Evolutionary conservation across 1,284 basidiomycete species (phyloP).

Genomic region (Gastroboletus turbinatus): DNA sequence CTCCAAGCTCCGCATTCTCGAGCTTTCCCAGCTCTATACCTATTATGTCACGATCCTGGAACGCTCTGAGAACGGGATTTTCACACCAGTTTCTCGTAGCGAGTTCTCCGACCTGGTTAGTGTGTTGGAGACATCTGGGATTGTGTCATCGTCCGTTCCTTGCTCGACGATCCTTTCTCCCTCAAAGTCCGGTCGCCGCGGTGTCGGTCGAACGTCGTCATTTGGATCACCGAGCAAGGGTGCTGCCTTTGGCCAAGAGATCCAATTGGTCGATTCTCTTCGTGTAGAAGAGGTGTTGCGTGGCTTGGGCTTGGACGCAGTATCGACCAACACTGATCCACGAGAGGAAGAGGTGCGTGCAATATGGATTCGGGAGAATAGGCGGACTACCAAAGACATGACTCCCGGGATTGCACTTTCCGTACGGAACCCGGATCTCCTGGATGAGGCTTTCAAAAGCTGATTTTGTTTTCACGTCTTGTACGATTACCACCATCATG

Average conservation of each 20-base stretch:
- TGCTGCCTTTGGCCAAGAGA: constrained; percentile 45
- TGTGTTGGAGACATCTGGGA: constrained; percentile 70
- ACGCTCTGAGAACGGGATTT: constrained; percentile 51
- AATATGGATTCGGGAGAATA: constrained; percentile 67
- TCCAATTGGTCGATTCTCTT: constrained; percentile 56
- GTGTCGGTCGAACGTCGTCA: constrained; percentile 56
- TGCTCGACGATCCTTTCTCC: constrained; percentile 39
- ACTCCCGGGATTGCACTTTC: constrained; percentile 36
- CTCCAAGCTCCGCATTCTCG: constrained; percentile 41
- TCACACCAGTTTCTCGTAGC: constrained; percentile 65
- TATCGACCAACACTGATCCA: constrained; percentile 41
- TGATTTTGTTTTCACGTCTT: constrained; percentile 23
- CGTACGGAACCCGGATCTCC: constrained; percentile 34
- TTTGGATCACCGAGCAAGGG: constrained; percentile 48
- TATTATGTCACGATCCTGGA: constrained; percentile 63
- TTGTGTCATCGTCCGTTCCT: constrained; percentile 44
- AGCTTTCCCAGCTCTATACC: constrained; percentile 57
- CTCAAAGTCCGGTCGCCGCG: constrained; percentile 42
- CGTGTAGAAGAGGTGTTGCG: constrained; percentile 64
- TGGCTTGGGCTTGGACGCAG: constrained; percentile 50
- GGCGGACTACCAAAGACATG: constrained; percentile 54
- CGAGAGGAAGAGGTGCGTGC: constrained; percentile 65
- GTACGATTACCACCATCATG: constrained; percentile 4
- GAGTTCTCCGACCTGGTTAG: constrained; percentile 73
- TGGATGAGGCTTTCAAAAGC: constrained; percentile 57